Evolutionary conservation across 306 rosid species (phyloP).

Genomic region (Carpinus viminea): DNA sequence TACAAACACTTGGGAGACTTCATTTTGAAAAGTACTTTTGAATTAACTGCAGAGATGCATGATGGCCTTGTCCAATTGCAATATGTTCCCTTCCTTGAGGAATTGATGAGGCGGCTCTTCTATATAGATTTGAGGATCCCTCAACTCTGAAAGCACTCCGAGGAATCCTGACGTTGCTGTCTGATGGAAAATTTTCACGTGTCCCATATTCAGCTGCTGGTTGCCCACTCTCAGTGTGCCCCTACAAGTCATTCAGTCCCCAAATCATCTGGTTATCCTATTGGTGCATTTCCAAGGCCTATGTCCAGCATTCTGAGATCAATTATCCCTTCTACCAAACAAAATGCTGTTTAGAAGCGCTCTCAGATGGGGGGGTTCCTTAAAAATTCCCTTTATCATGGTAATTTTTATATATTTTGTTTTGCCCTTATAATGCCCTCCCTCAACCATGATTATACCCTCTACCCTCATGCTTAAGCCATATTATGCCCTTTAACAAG

Average conservation of each 20-base stretch:
- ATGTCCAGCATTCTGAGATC: conserved; percentile 70
- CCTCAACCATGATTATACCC: too few relatives aligned
- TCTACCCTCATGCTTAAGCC: too few relatives aligned
- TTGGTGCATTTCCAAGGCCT: conserved; percentile 69
- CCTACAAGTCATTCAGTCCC: conserved; percentile 49
- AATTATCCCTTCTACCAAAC: conserved; percentile 47
- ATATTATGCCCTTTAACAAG: too few relatives aligned
- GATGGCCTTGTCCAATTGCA: conserved; percentile 48
- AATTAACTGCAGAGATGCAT: conserved; percentile 50
- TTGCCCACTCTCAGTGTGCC: conserved; percentile 87
- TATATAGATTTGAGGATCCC: conserved; percentile 70
- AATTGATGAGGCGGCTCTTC: conserved; percentile 68
- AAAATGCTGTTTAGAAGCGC: conserved; percentile 36
- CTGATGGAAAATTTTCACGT: conserved; percentile 54
- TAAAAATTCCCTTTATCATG: too few relatives aligned
- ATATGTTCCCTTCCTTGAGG: conserved; percentile 67
- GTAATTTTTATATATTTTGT: too few relatives aligned
- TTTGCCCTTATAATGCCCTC: too few relatives aligned
- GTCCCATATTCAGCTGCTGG: conserved; percentile 68
- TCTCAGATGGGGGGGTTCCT: too few relatives aligned
- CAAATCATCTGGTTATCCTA: conserved; percentile 35
- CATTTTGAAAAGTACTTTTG: conserved; percentile 57
- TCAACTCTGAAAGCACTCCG: conserved; percentile 62
- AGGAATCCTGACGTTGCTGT: conserved; percentile 46
- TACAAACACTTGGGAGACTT: conserved; percentile 62